Evolutionary conservation across 805 yeast species (phyloP).

Genomic region (Debaryomyces hansenii): DNA sequence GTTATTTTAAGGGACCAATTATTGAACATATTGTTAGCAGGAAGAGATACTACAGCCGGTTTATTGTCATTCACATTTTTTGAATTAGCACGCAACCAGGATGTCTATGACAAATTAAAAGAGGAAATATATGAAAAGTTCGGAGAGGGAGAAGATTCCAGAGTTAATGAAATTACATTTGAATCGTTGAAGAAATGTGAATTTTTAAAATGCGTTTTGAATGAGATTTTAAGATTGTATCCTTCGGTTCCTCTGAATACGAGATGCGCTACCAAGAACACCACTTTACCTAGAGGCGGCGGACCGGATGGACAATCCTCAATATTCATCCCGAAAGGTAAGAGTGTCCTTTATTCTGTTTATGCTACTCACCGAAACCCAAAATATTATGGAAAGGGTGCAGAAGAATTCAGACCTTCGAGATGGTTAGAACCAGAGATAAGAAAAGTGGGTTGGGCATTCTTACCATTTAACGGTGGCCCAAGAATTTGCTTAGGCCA

Average conservation of each 20-base stretch:
- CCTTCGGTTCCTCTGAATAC: conserved; percentile 51
- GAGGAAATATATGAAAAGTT: conserved; percentile 27
- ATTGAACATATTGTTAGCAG: conserved; percentile 41
- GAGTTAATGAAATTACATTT: no score
- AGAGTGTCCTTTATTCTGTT: conserved; percentile 38
- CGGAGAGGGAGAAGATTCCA: no score
- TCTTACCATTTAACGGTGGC: conserved; percentile 37
- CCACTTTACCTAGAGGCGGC: conserved; percentile 53
- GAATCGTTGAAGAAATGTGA: conserved; percentile 40
- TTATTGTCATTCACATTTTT: no score
- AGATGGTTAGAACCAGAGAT: conserved; percentile 24
- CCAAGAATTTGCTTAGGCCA: conserved; percentile 41
- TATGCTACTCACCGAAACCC: conserved; percentile 44
- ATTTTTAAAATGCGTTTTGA: conserved; percentile 36
- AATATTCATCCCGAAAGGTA: conserved; percentile 44
- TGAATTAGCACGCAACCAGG: conserved; percentile 36
- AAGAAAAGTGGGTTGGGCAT: conserved; percentile 34
- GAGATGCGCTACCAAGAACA: conserved; percentile 45
- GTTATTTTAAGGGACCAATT: conserved; percentile 36
- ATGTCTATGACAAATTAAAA: conserved; percentile 28
- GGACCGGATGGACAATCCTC: conserved; percentile 40
- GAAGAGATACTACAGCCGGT: conserved; percentile 45
- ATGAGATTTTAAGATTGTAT: conserved; percentile 37
- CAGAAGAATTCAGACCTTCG: conserved; percentile 29
- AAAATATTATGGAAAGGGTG: conserved; percentile 29